Evolutionary conservation across 495 filamentous ascomycete genomes (phyloP).

Genomic region (Pyronema domesticum): DNA sequence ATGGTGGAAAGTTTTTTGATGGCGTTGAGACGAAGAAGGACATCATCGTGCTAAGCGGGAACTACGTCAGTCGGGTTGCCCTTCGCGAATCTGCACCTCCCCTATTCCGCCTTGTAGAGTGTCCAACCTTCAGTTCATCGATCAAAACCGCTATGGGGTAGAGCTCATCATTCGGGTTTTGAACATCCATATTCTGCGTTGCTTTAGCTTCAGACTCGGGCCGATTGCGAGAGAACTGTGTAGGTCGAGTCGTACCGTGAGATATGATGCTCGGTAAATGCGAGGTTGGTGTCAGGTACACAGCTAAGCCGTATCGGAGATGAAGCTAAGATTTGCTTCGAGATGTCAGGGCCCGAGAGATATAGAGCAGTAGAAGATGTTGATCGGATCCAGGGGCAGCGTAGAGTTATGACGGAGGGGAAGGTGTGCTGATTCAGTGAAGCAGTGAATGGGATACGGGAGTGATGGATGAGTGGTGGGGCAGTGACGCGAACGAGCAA

Average conservation of each 20-base stretch:
- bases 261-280: neutral
- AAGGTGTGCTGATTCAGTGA: neutral
- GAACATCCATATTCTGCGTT: conserved; percentile 42
- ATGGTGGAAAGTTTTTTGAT: conserved; percentile 96
- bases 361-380: neutral
- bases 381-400: neutral
- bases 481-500: conserved; percentile 3
- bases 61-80: neutral
- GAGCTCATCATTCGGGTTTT: conserved; percentile 78
- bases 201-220: neutral
- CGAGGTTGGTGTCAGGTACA: neutral
- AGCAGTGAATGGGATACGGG: neutral
- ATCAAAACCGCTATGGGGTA: conserved; percentile 98
- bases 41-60: conserved; percentile 70
- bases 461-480: neutral
- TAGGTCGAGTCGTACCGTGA: conserved; percentile 5
- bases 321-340: neutral
- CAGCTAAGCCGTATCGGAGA: conserved; percentile 4
- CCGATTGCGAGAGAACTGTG: conserved; percentile 5
- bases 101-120: conserved; percentile 5
- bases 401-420: too few species aligned
- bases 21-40: conserved; percentile 89
- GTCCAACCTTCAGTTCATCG: conserved; percentile 86
- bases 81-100: neutral
- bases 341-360: neutral